Conservation (phyloP, 2,329 filamentous ascomycete species). For the Huntiella savannae region DNA sequence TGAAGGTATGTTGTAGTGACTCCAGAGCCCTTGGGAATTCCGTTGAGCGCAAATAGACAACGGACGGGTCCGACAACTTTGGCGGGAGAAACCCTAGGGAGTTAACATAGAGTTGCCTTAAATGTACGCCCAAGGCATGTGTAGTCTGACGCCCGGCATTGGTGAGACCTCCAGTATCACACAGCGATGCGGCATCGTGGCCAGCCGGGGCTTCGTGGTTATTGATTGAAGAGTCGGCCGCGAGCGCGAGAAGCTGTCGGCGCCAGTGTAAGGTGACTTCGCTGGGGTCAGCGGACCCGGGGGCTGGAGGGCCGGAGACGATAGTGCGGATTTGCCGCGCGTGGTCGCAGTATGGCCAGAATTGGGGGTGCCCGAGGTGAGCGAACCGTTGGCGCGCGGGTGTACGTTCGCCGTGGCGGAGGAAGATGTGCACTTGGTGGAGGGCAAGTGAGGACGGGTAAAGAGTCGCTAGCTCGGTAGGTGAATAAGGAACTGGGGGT, state of each 20-base stretch:
- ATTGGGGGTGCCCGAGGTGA: constrained; percentile 46
- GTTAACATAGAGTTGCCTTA: constrained; percentile 56
- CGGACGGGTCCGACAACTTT: constrained; percentile 26
- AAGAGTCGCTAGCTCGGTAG: constrained; percentile 59
- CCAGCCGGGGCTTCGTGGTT: constrained; percentile 43
- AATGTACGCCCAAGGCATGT: constrained; percentile 44
- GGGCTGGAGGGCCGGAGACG: not conserved
- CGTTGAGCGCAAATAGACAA: constrained; percentile 56
- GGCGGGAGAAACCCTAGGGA: constrained; percentile 52
- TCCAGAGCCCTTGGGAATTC: constrained; percentile 59
- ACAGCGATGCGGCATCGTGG: constrained; percentile 61
- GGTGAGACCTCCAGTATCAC: constrained; percentile 59
- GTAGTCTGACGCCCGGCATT: constrained; percentile 57
- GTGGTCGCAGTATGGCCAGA: constrained; percentile 82
- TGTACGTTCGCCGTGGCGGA: constrained; percentile 64
- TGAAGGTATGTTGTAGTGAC: constrained; percentile 56
- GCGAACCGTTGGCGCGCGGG: constrained; percentile 78
- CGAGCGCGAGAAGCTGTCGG: constrained; percentile 18
- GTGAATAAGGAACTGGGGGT: constrained; percentile 57
- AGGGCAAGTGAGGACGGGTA: constrained; percentile 69
- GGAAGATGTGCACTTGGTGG: constrained; percentile 73
- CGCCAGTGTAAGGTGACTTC: constrained; percentile 21
- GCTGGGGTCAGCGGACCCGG: constrained; percentile 18
- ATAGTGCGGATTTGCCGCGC: constrained; percentile 47
- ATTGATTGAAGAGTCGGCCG: constrained; percentile 47